Conservation (phyloP, 805 yeast species). For the Yamadazyma paraphyllophila region DNA sequence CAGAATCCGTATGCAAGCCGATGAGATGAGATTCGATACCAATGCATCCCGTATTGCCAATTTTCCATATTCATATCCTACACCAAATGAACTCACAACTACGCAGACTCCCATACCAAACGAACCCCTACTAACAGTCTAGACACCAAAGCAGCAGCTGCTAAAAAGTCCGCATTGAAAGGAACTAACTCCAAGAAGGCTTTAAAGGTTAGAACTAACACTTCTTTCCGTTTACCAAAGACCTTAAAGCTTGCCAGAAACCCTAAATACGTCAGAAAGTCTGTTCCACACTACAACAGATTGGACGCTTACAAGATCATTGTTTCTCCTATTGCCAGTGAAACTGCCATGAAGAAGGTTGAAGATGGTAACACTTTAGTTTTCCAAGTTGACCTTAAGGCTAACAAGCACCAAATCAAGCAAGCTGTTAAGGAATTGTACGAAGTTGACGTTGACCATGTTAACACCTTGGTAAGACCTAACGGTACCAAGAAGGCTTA, state of each 20-base stretch:
- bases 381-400: conserved; percentile 94
- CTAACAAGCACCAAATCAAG: conserved; percentile 99
- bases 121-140: conserved; percentile 13
- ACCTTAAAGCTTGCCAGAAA: conserved; percentile 90
- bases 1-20: not conserved
- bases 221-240: conserved; percentile 97
- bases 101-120: not conserved
- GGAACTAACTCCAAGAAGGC: conserved; percentile 92
- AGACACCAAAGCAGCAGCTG: conserved; percentile 83
- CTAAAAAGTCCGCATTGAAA: conserved; percentile 98
- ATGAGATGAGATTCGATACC: not conserved
- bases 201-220: conserved; percentile 88
- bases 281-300: conserved; percentile 97
- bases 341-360: conserved; percentile 98
- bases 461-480: conserved; percentile 97
- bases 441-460: conserved; percentile 90
- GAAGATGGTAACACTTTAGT: conserved; percentile 99
- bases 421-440: conserved; percentile 97
- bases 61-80: not conserved
- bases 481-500: conserved; percentile 99
- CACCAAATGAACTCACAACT: no score
- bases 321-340: conserved; percentile 93
- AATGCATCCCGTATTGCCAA: not conserved
- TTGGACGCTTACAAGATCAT: conserved; percentile 93
- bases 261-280: conserved; percentile 93